Conservation (phyloP, 2,329 filamentous ascomycete genomes). For the Penicillium expansum region DNA sequence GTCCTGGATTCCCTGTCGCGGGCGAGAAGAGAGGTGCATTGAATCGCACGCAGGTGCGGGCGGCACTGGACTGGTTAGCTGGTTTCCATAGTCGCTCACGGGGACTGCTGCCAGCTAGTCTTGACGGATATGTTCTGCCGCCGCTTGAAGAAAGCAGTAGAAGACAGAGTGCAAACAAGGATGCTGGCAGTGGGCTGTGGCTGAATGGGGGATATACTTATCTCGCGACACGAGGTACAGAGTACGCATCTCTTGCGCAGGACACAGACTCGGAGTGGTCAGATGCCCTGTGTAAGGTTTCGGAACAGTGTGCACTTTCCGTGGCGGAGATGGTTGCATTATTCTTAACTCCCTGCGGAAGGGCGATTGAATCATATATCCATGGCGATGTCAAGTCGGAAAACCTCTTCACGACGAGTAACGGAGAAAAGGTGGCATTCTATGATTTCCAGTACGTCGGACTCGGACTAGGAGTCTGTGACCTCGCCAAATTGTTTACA, state of each 20-base stretch:
- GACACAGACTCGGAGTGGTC: conserved; percentile 58
- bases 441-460: conserved; percentile 71
- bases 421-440: conserved; percentile 56
- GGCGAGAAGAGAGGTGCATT: conserved; percentile 45
- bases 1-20: conserved; percentile 53
- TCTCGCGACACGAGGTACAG: conserved; percentile 59
- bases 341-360: conserved; percentile 49
- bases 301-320: conserved; percentile 28
- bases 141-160: conserved; percentile 53
- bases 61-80: conserved; percentile 62
- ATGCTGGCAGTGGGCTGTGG: conserved; percentile 48
- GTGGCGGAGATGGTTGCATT: conserved; percentile 55
- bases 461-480: conserved; percentile 62
- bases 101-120: conserved; percentile 31
- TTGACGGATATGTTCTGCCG: conserved; percentile 40
- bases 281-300: conserved; percentile 45
- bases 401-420: conserved; percentile 59
- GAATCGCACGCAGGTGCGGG: conserved; percentile 48
- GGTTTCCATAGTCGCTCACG: conserved; percentile 59
- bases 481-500: conserved; percentile 65
- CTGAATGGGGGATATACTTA: conserved; percentile 68
- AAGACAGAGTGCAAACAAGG: conserved; percentile 25
- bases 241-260: conserved; percentile 51
- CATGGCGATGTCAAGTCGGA: conserved; percentile 70
- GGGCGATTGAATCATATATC: conserved; percentile 55